Evolutionary conservation across 2,329 filamentous ascomycete species (phyloP), one percentile per base, ranked within the genome.

Genomic region (Penicillium hesseltinei): DNA sequence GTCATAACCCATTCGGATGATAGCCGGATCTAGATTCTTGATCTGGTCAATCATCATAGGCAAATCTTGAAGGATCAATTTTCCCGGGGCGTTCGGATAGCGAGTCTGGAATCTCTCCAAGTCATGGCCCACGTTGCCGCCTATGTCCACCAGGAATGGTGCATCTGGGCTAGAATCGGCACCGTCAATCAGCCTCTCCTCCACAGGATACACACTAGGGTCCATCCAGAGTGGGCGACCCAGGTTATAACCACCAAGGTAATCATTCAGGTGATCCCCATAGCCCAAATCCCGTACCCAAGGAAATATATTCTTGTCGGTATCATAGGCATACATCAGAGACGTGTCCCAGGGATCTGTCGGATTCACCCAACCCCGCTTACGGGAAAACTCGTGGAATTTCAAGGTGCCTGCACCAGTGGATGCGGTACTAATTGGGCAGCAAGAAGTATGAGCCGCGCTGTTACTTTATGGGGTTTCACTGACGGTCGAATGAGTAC

Each of bases 341-440:
- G 56, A 33, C 7, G 51, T 58, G n/a, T 58, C 56, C 21, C 36
- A 31, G 2, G 33, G 8, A 17, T 55, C 19, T 9, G 35, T 54
- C 33, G 56, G 56, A 43, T 58, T 58, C 27, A 47, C 35, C 56
- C 51, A 58, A 27, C 46, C 40, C 35, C 51, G 39, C 42, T 55
- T 54, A 6, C 46, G 51, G 21, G 51, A 55, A 29, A 55, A 58
- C 29, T 58, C 56, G 40, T 58, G 51, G n/a, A 58, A 58, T 51
- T 21, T 55, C 46, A 58, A 39, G 4, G 46, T 33, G 7, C 45
- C 56, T 9, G 56, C 40, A 43, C 46, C 40, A 3, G 51, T 58
- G 23, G 46, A 54, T 1, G 53, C 35, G 61, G 61, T 46, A 21
- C 44, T 46, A 46, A 13, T 6, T 9, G 39, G 1, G 2, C 0